phyloP scores from a whole-genome alignment of 208 protist genomes.

The Leishmania mexicana region DNA sequence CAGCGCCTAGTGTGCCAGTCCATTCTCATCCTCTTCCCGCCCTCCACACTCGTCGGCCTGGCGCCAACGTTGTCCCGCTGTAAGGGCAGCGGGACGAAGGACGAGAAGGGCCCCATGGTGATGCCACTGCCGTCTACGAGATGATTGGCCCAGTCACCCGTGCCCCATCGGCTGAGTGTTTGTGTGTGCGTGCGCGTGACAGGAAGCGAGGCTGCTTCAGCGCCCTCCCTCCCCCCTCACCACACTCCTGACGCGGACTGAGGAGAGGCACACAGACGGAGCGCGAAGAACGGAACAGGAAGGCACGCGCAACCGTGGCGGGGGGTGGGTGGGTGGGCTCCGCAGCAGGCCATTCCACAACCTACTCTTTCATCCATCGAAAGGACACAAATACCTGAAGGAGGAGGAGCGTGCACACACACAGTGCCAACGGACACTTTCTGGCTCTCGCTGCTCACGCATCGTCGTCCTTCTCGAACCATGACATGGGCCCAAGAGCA shows the following conservation, averaged over 20 bases:
- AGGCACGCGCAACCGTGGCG: neutral
- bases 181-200: conserved; percentile 5
- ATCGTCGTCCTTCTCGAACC: conserved; percentile 50
- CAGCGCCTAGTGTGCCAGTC: neutral
- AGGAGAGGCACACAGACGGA: neutral
- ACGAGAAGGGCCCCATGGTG: neutral
- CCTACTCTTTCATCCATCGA: neutral
- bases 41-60: neutral
- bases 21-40: neutral
- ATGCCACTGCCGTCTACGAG: neutral
- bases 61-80: neutral
- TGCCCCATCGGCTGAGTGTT: too few relatives aligned
- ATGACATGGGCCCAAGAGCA: conserved; percentile 69
- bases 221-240: neutral
- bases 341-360: neutral
- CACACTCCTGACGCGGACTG: neutral
- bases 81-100: neutral
- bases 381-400: too few relatives aligned
- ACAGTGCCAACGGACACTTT: neutral
- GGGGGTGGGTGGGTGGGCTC: neutral
- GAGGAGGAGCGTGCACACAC: neutral
- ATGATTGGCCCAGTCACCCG: neutral
- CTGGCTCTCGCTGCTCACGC: neutral
- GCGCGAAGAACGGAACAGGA: neutral
- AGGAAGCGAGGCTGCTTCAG: neutral